Evolutionary conservation across 1,284 basidiomycete species (phyloP).

Genomic region (Boletus albobrunnescens): DNA sequence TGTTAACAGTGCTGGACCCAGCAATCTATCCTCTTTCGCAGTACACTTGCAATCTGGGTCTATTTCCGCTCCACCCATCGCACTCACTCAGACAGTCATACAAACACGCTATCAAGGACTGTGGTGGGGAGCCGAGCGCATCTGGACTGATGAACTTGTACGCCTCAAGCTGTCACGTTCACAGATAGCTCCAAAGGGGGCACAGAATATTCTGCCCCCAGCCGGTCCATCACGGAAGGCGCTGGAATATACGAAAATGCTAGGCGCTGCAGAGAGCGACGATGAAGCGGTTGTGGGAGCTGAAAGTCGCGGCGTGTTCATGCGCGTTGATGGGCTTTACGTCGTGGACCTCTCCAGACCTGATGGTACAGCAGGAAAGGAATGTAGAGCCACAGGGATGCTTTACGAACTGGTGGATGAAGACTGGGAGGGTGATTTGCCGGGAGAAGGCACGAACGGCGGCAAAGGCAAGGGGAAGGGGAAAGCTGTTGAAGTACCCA

Average conservation of each 20-base stretch:
- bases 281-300: conserved; percentile 47
- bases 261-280: conserved; percentile 17
- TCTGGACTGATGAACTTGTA: conserved; percentile 82
- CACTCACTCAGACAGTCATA: conserved; percentile 34
- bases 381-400: conserved; percentile 62
- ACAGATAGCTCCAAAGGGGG: conserved; percentile 61
- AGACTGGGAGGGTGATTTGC: conserved; percentile 54
- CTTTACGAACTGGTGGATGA: conserved; percentile 70
- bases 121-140: conserved; percentile 87
- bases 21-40: neutral
- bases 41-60: conserved; percentile 1
- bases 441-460: conserved; percentile 1
- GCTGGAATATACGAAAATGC: conserved; percentile 31
- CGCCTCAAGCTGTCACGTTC: conserved; percentile 67
- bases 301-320: conserved; percentile 58
- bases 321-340: conserved; percentile 60
- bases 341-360: conserved; percentile 44
- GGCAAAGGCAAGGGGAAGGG: conserved; percentile 29
- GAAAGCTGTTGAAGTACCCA: conserved; percentile 23
- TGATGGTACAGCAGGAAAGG: conserved; percentile 41
- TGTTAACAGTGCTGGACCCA: conserved; percentile 8
- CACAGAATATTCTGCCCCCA: conserved; percentile 52
- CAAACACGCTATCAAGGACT: conserved; percentile 72
- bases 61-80: conserved; percentile 17
- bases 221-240: conserved; percentile 50